Base-by-base conservation (phyloP, 169 alveolate species). In the Plasmodium ovale region DNA sequence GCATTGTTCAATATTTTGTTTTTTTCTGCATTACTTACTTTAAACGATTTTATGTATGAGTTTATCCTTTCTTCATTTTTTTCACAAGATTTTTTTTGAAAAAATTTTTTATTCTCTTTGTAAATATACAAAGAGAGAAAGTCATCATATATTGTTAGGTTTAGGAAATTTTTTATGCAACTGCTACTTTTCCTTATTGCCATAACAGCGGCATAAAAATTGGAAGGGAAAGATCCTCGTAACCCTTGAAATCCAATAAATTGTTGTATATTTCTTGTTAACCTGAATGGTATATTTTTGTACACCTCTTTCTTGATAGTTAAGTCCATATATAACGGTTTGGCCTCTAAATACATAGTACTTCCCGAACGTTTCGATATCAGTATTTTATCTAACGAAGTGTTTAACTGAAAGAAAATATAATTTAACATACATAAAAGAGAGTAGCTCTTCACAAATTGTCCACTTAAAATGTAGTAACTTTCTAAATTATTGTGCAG, bases 351-450 rank as follows among this genome's bases (percentile, higher is more conserved):
- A 68, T 69, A 85, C 69, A 31, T 44, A 21, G 77, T 42, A 23
- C 87, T 54, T 1, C 91, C 91, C 37, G 91, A 69, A 39, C 25
- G 35, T 60, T 54, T 85, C 6, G 91, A 85, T 9, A 85, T 21
- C 10, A 85, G 10, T 25, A 85, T 85, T 3, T 51, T 85, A 37
- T 85, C 47, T 56, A 85, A 71, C 9, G 85, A 68, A 3, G 73
- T 54, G 16, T 58, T 42, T 25, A 31, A 47, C 29, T 69, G 72
- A 25, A 85, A 70, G 27, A 85, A 69, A 23, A 85, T 25, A 47
- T 85, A 85, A 85, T 85, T 85, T 37, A 85, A 39, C 91, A 85
- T 85, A 37, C 91, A 85, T 14, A 71, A 19, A 7, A 85, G 37
- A 4, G 91, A 67, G 62, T 85, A 85, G 49, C 54, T 85, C 37